Conservation (phyloP, 2,329 filamentous ascomycete genomes). For the Scedosporium aurantiacum region DNA sequence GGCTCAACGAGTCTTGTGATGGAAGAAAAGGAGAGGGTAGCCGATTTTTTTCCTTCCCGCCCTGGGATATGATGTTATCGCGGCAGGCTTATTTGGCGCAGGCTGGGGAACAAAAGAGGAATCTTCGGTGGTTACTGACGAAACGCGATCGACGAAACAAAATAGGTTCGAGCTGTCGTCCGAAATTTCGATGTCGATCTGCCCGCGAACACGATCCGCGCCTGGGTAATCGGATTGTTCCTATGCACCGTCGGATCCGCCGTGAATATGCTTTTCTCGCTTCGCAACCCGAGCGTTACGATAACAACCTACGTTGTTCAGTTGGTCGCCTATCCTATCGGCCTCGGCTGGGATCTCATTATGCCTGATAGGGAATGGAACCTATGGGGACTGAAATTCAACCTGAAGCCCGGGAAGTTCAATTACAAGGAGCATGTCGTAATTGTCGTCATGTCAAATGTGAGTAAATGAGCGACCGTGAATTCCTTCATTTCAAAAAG, state of each 20-base stretch:
- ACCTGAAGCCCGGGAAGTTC: slow-evolving; percentile 45
- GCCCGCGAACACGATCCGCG: slow-evolving; percentile 53
- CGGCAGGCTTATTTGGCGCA: too few species aligned
- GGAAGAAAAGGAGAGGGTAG: too few species aligned
- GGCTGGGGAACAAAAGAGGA: neutral
- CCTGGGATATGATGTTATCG: too few species aligned
- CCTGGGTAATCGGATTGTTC: slow-evolving; percentile 50
- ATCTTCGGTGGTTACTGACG: neutral
- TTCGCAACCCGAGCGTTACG: slow-evolving; percentile 46
- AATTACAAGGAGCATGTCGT: slow-evolving; percentile 53
- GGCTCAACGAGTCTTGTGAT: too few species aligned
- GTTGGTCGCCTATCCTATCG: slow-evolving; percentile 49
- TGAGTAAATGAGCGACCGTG: slow-evolving; percentile 21
- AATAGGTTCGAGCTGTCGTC: slow-evolving; percentile 52
- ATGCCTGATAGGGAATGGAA: slow-evolving; percentile 42
- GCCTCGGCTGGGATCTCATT: slow-evolving; percentile 41
- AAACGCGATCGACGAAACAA: slow-evolving; percentile 9
- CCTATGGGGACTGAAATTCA: slow-evolving; percentile 41
- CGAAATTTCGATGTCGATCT: slow-evolving; percentile 54
- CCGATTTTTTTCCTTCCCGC: too few species aligned
- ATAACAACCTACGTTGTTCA: slow-evolving; percentile 53
- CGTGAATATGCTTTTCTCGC: slow-evolving; percentile 49
- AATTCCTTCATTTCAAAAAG: neutral
- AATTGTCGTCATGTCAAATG: slow-evolving; percentile 54
- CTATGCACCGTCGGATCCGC: slow-evolving; percentile 52